These are phyloP conservation scores for Priceomyces medius DNA, from an alignment of 805 yeast genomes.

Conservation along the genomic window DNA sequence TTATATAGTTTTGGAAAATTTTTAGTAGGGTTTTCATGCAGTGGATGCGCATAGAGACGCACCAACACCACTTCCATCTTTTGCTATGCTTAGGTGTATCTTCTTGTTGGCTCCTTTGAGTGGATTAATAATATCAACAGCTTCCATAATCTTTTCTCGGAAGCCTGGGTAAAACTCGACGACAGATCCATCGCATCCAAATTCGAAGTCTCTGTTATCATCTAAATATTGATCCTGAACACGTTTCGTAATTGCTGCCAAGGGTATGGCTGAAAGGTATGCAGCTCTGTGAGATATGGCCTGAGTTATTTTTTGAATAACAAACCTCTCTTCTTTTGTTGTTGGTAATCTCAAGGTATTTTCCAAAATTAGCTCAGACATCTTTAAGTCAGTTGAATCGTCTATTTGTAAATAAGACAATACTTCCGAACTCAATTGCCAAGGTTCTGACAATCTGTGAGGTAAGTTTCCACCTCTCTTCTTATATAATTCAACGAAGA, in stretches of 20 bases:
- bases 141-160: constrained; percentile 75
- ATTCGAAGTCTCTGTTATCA: constrained; percentile 67
- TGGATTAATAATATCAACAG: constrained; percentile 64
- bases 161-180: constrained; percentile 93
- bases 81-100: constrained; percentile 75
- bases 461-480: constrained; percentile 45
- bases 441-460: constrained; percentile 71
- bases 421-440: constrained; percentile 79
- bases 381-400: constrained; percentile 66
- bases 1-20: not conserved
- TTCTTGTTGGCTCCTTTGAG: constrained; percentile 76
- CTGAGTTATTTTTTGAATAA: constrained; percentile 69
- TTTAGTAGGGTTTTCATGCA: not conserved
- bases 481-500: constrained; percentile 55
- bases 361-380: constrained; percentile 65
- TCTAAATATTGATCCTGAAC: constrained; percentile 55
- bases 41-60: constrained; percentile 84
- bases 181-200: constrained; percentile 95
- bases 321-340: constrained; percentile 65
- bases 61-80: constrained; percentile 96
- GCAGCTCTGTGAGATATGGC: constrained; percentile 91
- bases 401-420: constrained; percentile 85
- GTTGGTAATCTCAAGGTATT: constrained; percentile 72
- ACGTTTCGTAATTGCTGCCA: constrained; percentile 80
- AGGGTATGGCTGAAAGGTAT: constrained; percentile 79